Conservation (phyloP, 1,139 yeast genomes). For the Debaryomyces subglobosus region DNA sequence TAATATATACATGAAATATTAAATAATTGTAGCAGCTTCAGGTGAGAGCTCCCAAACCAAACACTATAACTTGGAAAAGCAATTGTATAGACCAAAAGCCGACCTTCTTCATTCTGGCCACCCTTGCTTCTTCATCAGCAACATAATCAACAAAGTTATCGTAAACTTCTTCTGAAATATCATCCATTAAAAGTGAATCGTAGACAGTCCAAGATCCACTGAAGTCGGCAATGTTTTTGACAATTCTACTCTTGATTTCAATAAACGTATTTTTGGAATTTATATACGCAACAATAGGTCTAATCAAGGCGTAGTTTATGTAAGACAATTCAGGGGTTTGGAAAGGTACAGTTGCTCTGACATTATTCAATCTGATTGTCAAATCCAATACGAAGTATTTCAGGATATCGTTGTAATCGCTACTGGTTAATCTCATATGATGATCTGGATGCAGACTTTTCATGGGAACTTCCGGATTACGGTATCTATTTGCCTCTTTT, state of each 20-base stretch:
- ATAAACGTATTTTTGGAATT: conserved; percentile 87
- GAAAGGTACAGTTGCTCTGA: conserved; percentile 85
- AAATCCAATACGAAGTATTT: conserved; percentile 77
- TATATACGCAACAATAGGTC: conserved; percentile 95
- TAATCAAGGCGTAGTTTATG: conserved; percentile 83
- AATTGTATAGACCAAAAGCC: conserved; percentile 94
- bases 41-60: conserved; percentile 68
- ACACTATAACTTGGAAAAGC: conserved; percentile 74
- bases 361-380: conserved; percentile 77
- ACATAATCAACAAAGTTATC: conserved; percentile 89
- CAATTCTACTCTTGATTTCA: conserved; percentile 84
- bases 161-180: conserved; percentile 84
- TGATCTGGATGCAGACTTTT: conserved; percentile 33
- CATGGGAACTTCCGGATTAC: conserved; percentile 36
- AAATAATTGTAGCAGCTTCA: conserved; percentile 10
- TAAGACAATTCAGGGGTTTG: conserved; percentile 84
- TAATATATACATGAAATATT: conserved; percentile 3
- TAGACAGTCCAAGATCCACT: conserved; percentile 97
- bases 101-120: conserved; percentile 74
- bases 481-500: conserved; percentile 43
- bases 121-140: conserved; percentile 79
- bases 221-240: conserved; percentile 77
- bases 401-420: conserved; percentile 37
- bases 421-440: conserved; percentile 29
- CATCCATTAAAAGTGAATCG: conserved; percentile 90